phyloP scores from a whole-genome alignment of 805 yeast genomes.

The Yamadazyma sp. region DNA sequence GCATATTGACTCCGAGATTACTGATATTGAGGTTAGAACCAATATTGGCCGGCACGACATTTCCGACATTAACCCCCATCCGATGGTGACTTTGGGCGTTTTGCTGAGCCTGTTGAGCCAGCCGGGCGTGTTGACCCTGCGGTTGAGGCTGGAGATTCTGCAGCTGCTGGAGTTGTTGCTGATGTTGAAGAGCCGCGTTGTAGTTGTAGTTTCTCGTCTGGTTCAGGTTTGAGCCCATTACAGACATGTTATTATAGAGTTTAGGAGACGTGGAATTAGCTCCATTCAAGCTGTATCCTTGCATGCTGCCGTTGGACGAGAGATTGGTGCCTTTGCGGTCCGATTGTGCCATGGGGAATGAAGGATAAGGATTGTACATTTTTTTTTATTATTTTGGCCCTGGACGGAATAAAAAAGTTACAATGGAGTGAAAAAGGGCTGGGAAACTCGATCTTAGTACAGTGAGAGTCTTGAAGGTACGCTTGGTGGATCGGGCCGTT shows the following conservation, averaged over 20 bases:
- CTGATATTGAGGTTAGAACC: not conserved
- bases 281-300: not conserved
- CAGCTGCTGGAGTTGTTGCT: not conserved
- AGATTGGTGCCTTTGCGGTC: slow-evolving; percentile 5
- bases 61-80: not conserved
- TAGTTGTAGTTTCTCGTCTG: slow-evolving; percentile 2
- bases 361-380: slow-evolving; percentile 10
- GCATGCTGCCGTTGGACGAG: not conserved
- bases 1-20: slow-evolving; percentile 1
- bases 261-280: slow-evolving; percentile 4
- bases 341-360: slow-evolving; percentile 5
- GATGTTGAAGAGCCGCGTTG: slow-evolving; percentile 1
- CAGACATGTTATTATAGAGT: slow-evolving; percentile 2
- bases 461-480: too few relatives aligned
- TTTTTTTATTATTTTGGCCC: slow-evolving; percentile 9
- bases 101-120: slow-evolving; percentile 2
- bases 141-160: slow-evolving; percentile 2
- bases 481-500: too few relatives aligned
- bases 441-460: too few relatives aligned
- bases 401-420: too few relatives aligned
- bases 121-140: not conserved
- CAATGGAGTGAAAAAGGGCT: too few relatives aligned
- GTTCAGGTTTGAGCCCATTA: slow-evolving; percentile 1
- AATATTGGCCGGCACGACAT: slow-evolving; percentile 2
- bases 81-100: slow-evolving; percentile 1